phyloP scores from a whole-genome alignment of 331 rosid genomes.

The Quercus tomentella region DNA sequence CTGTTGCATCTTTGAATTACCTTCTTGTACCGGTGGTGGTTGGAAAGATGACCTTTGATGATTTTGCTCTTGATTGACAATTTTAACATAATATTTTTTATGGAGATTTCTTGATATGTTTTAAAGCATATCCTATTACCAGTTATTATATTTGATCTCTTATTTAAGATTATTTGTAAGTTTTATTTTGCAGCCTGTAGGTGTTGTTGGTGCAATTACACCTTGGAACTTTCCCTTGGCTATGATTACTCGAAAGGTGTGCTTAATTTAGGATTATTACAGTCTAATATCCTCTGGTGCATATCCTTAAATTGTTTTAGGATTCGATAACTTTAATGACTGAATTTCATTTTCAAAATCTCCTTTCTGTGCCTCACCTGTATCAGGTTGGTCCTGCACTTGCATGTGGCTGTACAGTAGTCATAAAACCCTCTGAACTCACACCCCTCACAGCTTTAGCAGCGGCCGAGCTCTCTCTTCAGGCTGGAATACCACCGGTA shows the following conservation, averaged over 20 bases:
- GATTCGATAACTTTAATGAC: slow-evolving; percentile 1
- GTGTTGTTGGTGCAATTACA: slow-evolving; percentile 91
- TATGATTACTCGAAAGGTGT: slow-evolving; percentile 94
- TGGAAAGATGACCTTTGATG: not conserved
- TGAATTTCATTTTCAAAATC: not conserved
- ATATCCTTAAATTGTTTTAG: slow-evolving; percentile 17
- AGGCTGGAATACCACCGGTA: slow-evolving; percentile 97
- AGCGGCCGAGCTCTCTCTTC: slow-evolving; percentile 90
- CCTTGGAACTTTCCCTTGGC: slow-evolving; percentile 99
- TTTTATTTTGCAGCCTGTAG: slow-evolving; percentile 77
- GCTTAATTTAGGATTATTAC: slow-evolving; percentile 16
- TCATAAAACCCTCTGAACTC: slow-evolving; percentile 93
- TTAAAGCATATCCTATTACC: slow-evolving; percentile 4
- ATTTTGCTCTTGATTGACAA: not conserved
- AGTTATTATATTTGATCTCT: not conserved
- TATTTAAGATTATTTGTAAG: slow-evolving; percentile 2
- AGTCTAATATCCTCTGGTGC: slow-evolving; percentile 14
- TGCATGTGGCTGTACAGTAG: slow-evolving; percentile 96
- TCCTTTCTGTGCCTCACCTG: slow-evolving; percentile 17
- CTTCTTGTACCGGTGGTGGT: not conserved
- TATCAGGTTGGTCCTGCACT: slow-evolving; percentile 97
- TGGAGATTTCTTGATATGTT: slow-evolving; percentile 6
- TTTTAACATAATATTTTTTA: slow-evolving; percentile 5
- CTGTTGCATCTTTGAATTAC: not conserved
- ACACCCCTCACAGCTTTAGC: slow-evolving; percentile 99